Evolutionary conservation across 2,329 filamentous ascomycete species (phyloP), one percentile per base, ranked within the genome.

Genomic region (Torrubiella hemipterigena): DNA sequence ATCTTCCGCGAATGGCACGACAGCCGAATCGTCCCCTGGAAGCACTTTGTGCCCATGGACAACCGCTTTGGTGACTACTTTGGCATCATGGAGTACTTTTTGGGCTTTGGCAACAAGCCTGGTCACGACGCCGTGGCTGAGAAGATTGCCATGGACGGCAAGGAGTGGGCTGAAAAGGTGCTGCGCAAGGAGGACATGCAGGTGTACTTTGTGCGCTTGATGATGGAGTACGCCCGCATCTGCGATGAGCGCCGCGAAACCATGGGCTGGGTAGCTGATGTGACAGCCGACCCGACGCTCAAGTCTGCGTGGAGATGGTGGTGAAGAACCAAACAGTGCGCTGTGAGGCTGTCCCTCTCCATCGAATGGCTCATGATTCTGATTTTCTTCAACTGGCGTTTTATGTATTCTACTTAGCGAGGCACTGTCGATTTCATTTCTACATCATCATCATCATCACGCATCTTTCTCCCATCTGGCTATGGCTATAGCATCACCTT

Each of bases 1-100:
- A 60, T 89, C 15, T 91, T 77, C 56, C 67, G 71, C 14, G 83
- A 91, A 50, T 91, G 82, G 83, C 82, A 87, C 46, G 81, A 87
- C 49, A 69, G 67, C 27, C 66, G 82, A 3, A 61, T 89, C 2
- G 61, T 84, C 3, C 67, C 80, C 1, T 91, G 83, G 82, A 73
- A 74, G 45, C 83, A 91, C 52, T 89, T 83, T 44, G 76, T 86
- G 3, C 83, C 83, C 12, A 76, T 89, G 68, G 79, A 86, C 48
- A 81, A 72, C 45, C 69, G 75, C 2, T 86, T 77, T 44, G 58
- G 69, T 21, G 83, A 87, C 42, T 67, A 81, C 44, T 86, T 76
- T 38, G 75, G 71, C 26, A 75, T 84, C 33, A 65, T 85, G 63
- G 73, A 80, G 35, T 87, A 83, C 46, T 85, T 87, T 44, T 47